Evolutionary conservation across 306 rosid genomes (phyloP).

Genomic region (Astragalus glycyphyllos): DNA sequence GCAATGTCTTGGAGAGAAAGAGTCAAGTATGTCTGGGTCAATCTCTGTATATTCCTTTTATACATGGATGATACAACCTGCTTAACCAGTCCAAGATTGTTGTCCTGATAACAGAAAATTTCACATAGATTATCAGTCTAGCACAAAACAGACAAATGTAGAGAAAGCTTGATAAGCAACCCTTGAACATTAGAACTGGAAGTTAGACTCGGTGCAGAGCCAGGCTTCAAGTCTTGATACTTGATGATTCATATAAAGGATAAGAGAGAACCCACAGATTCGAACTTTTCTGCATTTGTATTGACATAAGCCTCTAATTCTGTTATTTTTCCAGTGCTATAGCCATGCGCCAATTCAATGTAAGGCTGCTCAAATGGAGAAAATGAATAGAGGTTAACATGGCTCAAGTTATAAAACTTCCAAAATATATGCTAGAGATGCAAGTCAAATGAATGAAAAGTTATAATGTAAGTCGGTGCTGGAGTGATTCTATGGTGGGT

Average conservation of each 20-base stretch:
- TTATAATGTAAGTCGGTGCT: too few relatives aligned
- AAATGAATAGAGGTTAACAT: slow-evolving; percentile 9
- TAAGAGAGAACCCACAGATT: slow-evolving; percentile 38
- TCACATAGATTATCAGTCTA: background rate
- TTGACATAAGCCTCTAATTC: slow-evolving; percentile 45
- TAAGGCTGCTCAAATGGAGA: slow-evolving; percentile 60
- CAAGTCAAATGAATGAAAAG: slow-evolving; percentile 8
- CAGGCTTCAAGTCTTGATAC: slow-evolving; percentile 5
- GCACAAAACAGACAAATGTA: background rate
- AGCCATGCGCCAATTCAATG: slow-evolving; percentile 66
- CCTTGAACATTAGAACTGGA: background rate
- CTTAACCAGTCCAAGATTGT: slow-evolving; percentile 82
- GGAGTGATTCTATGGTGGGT: too few relatives aligned
- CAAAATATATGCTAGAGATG: slow-evolving; percentile 15
- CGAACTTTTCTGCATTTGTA: slow-evolving; percentile 41
- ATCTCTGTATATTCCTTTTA: slow-evolving; percentile 86
- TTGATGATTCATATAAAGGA: slow-evolving; percentile 27
- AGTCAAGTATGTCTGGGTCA: slow-evolving; percentile 87
- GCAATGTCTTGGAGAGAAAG: slow-evolving; percentile 94
- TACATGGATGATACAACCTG: slow-evolving; percentile 76
- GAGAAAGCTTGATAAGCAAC: slow-evolving; percentile 13
- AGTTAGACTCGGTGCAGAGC: slow-evolving; percentile 19
- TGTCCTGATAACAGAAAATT: slow-evolving; percentile 59
- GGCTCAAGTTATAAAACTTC: background rate
- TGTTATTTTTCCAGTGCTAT: slow-evolving; percentile 42